Evolutionary conservation across 2,329 filamentous ascomycete species (phyloP).

Genomic region (Ilyonectria mors-panacis): DNA sequence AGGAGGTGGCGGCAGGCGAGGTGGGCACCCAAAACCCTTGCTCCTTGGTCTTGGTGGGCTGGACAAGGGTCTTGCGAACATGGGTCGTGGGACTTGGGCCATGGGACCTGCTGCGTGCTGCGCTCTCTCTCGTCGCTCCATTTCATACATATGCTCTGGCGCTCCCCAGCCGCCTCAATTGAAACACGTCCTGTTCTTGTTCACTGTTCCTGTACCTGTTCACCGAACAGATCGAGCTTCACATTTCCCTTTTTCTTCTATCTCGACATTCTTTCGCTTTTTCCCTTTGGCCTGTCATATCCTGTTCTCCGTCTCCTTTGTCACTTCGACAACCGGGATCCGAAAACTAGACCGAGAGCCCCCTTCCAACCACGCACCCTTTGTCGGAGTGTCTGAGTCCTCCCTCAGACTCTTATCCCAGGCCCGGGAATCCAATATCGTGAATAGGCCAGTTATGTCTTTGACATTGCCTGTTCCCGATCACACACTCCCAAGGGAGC

Average conservation of each 20-base stretch:
- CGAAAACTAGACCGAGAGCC: slow-evolving; percentile 5
- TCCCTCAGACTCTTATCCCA: slow-evolving; percentile 23
- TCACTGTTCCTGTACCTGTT: slow-evolving; percentile 13
- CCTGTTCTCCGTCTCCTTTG: slow-evolving; percentile 13
- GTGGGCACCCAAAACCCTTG: slow-evolving; percentile 21
- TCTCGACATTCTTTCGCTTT: slow-evolving; percentile 1
- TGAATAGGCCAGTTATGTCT: slow-evolving; percentile 42
- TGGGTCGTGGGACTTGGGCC: neutral
- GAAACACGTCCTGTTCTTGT: slow-evolving; percentile 21
- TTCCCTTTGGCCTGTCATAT: neutral
- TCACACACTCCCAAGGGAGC: slow-evolving; percentile 38
- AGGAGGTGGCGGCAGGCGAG: slow-evolving; percentile 29
- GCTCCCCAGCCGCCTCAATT: slow-evolving; percentile 17
- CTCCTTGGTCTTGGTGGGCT: neutral
- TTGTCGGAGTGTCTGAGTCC: slow-evolving; percentile 22
- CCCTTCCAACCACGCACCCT: slow-evolving; percentile 17
- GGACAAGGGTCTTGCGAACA: neutral
- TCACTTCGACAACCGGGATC: slow-evolving; percentile 3
- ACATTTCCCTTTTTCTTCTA: slow-evolving; percentile 4
- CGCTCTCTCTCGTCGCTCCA: neutral
- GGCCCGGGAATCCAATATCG: slow-evolving; percentile 29
- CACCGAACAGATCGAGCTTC: neutral
- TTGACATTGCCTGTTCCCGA: slow-evolving; percentile 42
- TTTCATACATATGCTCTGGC: slow-evolving; percentile 28
- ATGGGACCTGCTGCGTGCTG: slow-evolving; percentile 2